Evolutionary conservation across 495 filamentous ascomycete genomes (phyloP).

Genomic region (Xylaria telfairii): DNA sequence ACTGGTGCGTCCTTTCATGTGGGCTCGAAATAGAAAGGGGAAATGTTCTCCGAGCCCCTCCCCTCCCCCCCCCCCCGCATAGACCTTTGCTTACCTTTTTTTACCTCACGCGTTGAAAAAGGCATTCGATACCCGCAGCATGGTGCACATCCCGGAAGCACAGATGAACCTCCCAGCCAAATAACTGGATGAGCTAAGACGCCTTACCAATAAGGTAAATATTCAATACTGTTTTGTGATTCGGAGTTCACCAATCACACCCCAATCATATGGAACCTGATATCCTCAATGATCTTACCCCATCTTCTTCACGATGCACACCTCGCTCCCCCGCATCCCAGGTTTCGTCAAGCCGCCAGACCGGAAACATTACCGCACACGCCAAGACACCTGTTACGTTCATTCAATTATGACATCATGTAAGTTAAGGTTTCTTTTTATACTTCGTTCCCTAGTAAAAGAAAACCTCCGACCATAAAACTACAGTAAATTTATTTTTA

Average conservation of each 20-base stretch:
- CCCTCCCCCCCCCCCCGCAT: not conserved
- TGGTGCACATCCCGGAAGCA: not conserved
- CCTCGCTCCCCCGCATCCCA: no score
- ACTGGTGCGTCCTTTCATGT: not conserved
- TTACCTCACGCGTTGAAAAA: not conserved
- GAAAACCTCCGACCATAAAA: no score
- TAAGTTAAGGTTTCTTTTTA: no score
- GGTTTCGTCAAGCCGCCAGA: no score
- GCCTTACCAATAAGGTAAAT: not conserved
- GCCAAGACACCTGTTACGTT: no score
- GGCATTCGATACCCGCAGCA: not conserved
- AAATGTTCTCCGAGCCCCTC: constrained; percentile 4
- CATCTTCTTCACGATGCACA: no score
- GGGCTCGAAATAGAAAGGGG: not conserved
- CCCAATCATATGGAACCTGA: not conserved
- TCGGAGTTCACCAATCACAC: not conserved
- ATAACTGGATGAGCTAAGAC: not conserved
- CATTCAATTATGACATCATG: no score
- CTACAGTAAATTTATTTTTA: no score
- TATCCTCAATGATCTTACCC: no score
- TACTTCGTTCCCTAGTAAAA: no score
- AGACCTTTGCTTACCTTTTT: no score
- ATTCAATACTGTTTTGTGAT: not conserved
- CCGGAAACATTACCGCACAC: no score
- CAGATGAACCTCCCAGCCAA: not conserved